Percentiles rank a stretch among this genome's conserved stretches.
phyloP scores from a whole-genome alignment of 2,329 filamentous ascomycete genomes.

The Epichloe elymi region DNA sequence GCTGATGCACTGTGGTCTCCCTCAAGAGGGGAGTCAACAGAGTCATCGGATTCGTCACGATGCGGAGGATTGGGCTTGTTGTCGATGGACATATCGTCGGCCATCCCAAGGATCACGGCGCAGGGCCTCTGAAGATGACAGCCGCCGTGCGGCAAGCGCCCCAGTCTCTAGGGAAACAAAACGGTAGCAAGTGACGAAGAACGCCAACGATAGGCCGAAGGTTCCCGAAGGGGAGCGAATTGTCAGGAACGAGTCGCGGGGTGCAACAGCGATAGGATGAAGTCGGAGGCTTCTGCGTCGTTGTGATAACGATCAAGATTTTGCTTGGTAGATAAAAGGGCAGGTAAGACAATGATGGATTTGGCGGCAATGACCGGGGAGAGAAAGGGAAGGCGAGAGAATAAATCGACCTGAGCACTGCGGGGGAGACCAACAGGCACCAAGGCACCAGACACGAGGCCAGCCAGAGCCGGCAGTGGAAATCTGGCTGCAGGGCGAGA shows the following conservation, averaged over 20 bases:
- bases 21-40: slow-evolving; percentile 46
- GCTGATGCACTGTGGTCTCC: slow-evolving; percentile 30
- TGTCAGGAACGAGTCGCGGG: background rate
- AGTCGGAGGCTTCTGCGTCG: slow-evolving; percentile 5
- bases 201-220: slow-evolving; percentile 1
- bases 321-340: slow-evolving; percentile 7
- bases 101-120: slow-evolving; percentile 38
- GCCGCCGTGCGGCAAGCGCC: slow-evolving; percentile 25
- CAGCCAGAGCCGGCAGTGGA: background rate
- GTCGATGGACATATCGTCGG: slow-evolving; percentile 55
- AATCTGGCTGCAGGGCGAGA: background rate
- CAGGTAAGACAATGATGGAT: slow-evolving; percentile 5
- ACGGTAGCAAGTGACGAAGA: slow-evolving; percentile 13
- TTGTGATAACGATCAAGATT: slow-evolving; percentile 6
- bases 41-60: slow-evolving; percentile 49
- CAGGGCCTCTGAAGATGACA: slow-evolving; percentile 18
- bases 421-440: background rate
- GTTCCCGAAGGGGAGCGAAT: background rate
- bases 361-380: slow-evolving; percentile 10
- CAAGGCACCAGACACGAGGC: background rate
- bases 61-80: slow-evolving; percentile 23
- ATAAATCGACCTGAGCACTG: slow-evolving; percentile 5
- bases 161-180: slow-evolving; percentile 18
- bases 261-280: slow-evolving; percentile 5
- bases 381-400: background rate